Evolutionary conservation across 2,329 filamentous ascomycete genomes (phyloP).

Genomic region (Mycosphaerella sp.): DNA sequence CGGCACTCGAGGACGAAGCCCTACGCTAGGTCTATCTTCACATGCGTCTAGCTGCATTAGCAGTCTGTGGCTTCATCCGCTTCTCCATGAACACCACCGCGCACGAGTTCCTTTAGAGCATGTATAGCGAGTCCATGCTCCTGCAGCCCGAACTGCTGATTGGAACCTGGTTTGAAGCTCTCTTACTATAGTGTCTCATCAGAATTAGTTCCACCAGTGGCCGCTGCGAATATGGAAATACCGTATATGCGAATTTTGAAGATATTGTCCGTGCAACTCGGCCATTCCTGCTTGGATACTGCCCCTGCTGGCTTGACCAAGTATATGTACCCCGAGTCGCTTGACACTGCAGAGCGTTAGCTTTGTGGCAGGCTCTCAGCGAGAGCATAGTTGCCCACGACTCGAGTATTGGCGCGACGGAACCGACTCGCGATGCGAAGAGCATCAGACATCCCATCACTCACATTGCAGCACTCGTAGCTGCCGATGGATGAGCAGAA

Average conservation of each 20-base stretch:
- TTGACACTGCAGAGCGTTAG: constrained; percentile 13
- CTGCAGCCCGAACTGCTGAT: constrained; percentile 15
- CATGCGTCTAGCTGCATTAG: constrained; percentile 17
- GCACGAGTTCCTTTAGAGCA: constrained; percentile 7
- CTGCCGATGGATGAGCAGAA: constrained; percentile 7
- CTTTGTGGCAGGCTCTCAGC: constrained; percentile 17
- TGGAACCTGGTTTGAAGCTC: constrained; percentile 19
- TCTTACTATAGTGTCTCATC: constrained; percentile 19
- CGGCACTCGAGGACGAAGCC: constrained; percentile 16
- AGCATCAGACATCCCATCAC: constrained; percentile 14
- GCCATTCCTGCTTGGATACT: constrained; percentile 8
- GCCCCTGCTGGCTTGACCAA: constrained; percentile 3
- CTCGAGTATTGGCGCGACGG: constrained; percentile 4
- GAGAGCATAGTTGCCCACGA: constrained; percentile 13
- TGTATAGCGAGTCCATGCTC: constrained; percentile 12
- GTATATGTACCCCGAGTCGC: constrained; percentile 10
- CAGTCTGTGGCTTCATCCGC: constrained; percentile 15
- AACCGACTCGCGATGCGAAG: constrained; percentile 13
- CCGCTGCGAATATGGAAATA: constrained; percentile 9
- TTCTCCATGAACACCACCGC: constrained; percentile 6
- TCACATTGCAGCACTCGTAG: constrained; percentile 12
- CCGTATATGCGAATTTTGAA: constrained; percentile 16
- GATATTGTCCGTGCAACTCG: constrained; percentile 11
- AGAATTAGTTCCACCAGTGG: constrained; percentile 17
- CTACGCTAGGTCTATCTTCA: constrained; percentile 14